Evolutionary conservation across 2,329 filamentous ascomycete genomes (phyloP), one percentile per base, ranked within the genome.

Genomic region (Monascus ruber): DNA sequence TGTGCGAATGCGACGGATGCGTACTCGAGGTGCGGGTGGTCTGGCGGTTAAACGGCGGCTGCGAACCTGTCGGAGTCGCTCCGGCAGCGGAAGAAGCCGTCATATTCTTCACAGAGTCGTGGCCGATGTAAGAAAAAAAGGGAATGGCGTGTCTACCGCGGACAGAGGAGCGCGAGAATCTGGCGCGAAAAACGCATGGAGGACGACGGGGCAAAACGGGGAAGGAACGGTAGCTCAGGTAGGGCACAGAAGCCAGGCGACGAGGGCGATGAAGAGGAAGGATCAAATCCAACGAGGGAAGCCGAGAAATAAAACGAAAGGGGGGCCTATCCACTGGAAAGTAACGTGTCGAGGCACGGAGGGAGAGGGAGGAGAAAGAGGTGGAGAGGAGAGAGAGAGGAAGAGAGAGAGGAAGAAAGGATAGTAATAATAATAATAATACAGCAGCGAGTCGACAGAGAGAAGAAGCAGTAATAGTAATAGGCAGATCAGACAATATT

Each of bases 1-100:
- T 67, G 49, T 63, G 62, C 32, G 64, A 59, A 55, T 69, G 65
- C 44, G 60, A 63, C 37, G 64, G 60, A 45, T 64, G 60, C 31
- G 60, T 61, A 48, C 60, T 65, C 43, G 64, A 62, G 33, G 59
- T 59, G 38, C 64, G 63, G 49, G 58, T 54, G 38, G 60, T 55
- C 39, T 55, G 56, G 46, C 53, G 54, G 46, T 48, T 54, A 36
- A 53, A 50, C 41, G 58, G 49, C 44, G 57, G 46, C 46, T 62
- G 60, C 35, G 49, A 43, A 47, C 54, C 51, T 48, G 52, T 52
- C 49, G 55, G 50, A 50, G 47, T 55, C 44, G 50, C 60, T 54
- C 62, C 63, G 46, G 59, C 59, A 37, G 32, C 32, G 27, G 63
- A 63, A 57, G 62, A 62, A 56, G 66, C 65, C 65, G 43, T 63